These are phyloP conservation scores for Coemansia reversa DNA, from an alignment of 192 early-diverging fungal genomes.

Conservation along the genomic window DNA sequence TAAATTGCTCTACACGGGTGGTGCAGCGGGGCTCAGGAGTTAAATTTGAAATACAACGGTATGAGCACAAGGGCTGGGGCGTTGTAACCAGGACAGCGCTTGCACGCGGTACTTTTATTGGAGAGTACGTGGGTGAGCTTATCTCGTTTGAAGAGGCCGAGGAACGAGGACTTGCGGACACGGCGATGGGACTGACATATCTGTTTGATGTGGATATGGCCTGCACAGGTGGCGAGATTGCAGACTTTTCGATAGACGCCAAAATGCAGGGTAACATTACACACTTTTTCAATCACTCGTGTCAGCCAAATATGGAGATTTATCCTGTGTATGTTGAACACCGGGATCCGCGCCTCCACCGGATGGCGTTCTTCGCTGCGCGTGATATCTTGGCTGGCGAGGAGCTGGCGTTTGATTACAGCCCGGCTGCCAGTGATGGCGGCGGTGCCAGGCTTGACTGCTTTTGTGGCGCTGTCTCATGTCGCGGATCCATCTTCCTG, in stretches of 20 bases:
- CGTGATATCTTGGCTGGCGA: conserved; percentile 69
- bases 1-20: conserved; percentile 37
- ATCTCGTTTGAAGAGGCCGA: conserved; percentile 77
- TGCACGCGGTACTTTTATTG: conserved; percentile 73
- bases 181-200: conserved; percentile 34
- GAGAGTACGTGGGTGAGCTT: conserved; percentile 97
- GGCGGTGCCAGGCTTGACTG: conserved; percentile 20
- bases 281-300: conserved; percentile 98
- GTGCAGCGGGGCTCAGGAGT: conserved; percentile 43
- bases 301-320: conserved; percentile 80
- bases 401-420: conserved; percentile 97
- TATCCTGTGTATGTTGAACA: conserved; percentile 63
- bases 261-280: conserved; percentile 87
- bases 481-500: conserved; percentile 27
- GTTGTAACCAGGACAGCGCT: conserved; percentile 28
- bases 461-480: conserved; percentile 27
- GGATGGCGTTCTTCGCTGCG: conserved; percentile 91
- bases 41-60: conserved; percentile 43
- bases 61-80: conserved; percentile 50
- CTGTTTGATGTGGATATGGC: conserved; percentile 77
- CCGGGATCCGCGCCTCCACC: conserved; percentile 74
- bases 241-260: conserved; percentile 94
- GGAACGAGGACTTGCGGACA: conserved; percentile 55
- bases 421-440: conserved; percentile 61
- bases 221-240: conserved; percentile 85